These are phyloP conservation scores for Penicillium verhagenii DNA, from an alignment of 495 filamentous ascomycete genomes.

Conservation along the genomic window DNA sequence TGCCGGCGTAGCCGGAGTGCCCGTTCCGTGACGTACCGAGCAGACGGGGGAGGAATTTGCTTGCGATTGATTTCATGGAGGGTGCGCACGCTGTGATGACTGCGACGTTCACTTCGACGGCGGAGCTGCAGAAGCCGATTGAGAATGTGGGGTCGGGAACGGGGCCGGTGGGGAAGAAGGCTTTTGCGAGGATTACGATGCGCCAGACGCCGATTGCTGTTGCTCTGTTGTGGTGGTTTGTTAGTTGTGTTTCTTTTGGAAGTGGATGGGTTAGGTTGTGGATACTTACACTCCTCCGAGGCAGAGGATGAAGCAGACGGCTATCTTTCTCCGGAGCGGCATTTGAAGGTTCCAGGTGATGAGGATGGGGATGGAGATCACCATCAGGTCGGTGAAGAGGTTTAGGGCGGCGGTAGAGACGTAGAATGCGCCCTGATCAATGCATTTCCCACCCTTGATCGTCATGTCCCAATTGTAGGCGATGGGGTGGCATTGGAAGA, in stretches of 20 bases:
- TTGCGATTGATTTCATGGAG: slow-evolving; percentile 26
- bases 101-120: slow-evolving; percentile 55
- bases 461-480: slow-evolving; percentile 39
- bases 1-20: neutral
- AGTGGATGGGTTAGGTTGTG: neutral
- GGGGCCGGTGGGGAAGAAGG: slow-evolving; percentile 9
- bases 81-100: slow-evolving; percentile 50
- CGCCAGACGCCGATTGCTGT: slow-evolving; percentile 46
- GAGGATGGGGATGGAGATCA: slow-evolving; percentile 46
- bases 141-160: slow-evolving; percentile 28
- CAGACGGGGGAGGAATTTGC: slow-evolving; percentile 16
- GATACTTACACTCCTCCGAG: slow-evolving; percentile 41
- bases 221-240: slow-evolving; percentile 38
- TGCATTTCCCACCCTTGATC: slow-evolving; percentile 40
- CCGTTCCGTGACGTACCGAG: slow-evolving; percentile 17
- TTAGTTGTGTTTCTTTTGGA: neutral
- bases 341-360: slow-evolving; percentile 50
- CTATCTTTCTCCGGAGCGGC: slow-evolving; percentile 40
- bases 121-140: slow-evolving; percentile 51
- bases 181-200: slow-evolving; percentile 25
- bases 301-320: slow-evolving; percentile 43
- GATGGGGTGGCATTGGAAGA: slow-evolving; percentile 57
- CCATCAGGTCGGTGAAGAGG: slow-evolving; percentile 48
- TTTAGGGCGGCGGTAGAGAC: slow-evolving; percentile 42
- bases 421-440: slow-evolving; percentile 42